Percentiles rank a stretch among this genome's conserved stretches.
Conservation (phyloP, 2,329 filamentous ascomycete genomes). For the Epichloe gansuensis region DNA sequence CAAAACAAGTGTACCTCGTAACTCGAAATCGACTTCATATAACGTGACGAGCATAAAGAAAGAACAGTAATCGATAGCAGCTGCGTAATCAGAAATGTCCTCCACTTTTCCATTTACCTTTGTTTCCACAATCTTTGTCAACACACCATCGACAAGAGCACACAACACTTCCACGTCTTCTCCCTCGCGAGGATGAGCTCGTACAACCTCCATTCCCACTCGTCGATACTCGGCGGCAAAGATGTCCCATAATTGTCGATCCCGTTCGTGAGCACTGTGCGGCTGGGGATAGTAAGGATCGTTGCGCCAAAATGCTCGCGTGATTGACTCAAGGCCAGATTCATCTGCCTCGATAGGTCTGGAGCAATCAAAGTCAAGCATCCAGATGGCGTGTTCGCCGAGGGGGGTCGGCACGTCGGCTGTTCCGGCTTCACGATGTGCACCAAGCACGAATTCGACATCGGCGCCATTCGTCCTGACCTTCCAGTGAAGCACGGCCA, state of each 20-base stretch:
- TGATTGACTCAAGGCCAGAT: slow-evolving; percentile 27
- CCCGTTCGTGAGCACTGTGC: background rate
- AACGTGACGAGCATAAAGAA: no score
- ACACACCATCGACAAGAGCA: background rate
- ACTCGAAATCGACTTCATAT: no score
- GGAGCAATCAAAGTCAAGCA: slow-evolving; percentile 35
- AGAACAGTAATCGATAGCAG: no score
- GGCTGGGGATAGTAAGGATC: slow-evolving; percentile 39
- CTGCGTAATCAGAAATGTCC: background rate
- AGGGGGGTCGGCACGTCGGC: slow-evolving; percentile 10
- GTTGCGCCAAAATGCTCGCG: slow-evolving; percentile 32
- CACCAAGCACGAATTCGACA: slow-evolving; percentile 41
- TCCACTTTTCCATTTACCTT: slow-evolving; percentile 2
- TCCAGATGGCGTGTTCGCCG: slow-evolving; percentile 26
- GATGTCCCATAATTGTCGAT: slow-evolving; percentile 1
- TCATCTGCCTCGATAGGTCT: slow-evolving; percentile 21
- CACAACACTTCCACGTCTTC: slow-evolving; percentile 3
- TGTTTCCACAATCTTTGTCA: slow-evolving; percentile 2
- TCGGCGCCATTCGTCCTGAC: slow-evolving; percentile 36
- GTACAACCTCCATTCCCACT: background rate
- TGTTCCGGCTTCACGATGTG: slow-evolving; percentile 5
- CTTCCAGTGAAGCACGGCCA: slow-evolving; percentile 38
- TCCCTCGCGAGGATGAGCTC: background rate
- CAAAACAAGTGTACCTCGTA: no score
- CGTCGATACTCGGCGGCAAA: slow-evolving; percentile 2